Base-by-base conservation (phyloP, 2,329 filamentous ascomycete species). In the Botrytis paeoniae region DNA sequence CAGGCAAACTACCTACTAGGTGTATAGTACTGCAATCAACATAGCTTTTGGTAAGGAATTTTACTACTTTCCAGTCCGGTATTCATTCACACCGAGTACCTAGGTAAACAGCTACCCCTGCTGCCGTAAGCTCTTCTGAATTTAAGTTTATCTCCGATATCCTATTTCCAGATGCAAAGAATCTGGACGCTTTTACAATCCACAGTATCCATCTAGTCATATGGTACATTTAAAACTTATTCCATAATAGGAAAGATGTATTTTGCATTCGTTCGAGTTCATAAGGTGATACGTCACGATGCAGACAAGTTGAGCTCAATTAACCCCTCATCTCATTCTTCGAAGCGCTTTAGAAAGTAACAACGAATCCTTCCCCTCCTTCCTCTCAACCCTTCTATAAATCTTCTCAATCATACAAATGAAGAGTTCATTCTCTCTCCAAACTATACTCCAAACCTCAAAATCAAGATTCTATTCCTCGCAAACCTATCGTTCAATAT, bases 401-500 rank as follows among this genome's bases (percentile, higher is more conserved):
- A 39, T 20, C 12, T 65, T 57, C 18, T 10, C 48, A 16, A 43
- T 45, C 39, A 60, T 29, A 72, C 62, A 68, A 69, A 72, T 72
- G 70, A 54, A 68, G 43, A 72, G 25, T 20, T 48, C 32, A 16
- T 48, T 39, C 18, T 10, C 29, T 37, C 9, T 60, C 22, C 32
- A 39, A 48, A 9, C 39, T 41, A 22, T 4, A 10, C 29, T 66
- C 14, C 32, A 59, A 39, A 32, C 25, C 22, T 72, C 51, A 20
- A 48, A 18, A 57, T 45, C 39, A 20, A 48, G 32, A 57, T 45
- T 68, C 37, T 22, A 25, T 41, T 37, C 39, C 41, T 72, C 39
- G 8, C 10, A 41, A 60, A 16, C 48, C 9, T 18, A 60, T 22
- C 39, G 5, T 25, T 29, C 39, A 20, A 20, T 64, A 45, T 68